Conservation (phyloP, 768 basidiomycete genomes). For the Amanita fuliginea region DNA sequence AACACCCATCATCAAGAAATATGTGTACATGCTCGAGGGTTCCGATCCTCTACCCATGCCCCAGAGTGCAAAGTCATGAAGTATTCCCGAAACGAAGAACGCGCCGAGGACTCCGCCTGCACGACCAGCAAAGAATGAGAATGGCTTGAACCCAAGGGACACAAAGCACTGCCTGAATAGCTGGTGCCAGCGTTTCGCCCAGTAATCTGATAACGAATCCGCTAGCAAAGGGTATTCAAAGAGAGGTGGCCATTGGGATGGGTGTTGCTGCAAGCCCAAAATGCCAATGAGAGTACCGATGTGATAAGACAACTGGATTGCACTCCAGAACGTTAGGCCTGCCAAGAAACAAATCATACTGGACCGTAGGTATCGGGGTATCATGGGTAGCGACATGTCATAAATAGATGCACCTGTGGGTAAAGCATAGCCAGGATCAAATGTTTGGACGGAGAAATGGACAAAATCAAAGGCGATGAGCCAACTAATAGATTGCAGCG, state of each 20-base stretch:
- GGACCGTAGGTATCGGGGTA: constrained; percentile 31
- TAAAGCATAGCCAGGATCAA: constrained; percentile 30
- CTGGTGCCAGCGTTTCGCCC: constrained; percentile 63
- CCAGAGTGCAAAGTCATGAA: constrained; percentile 50
- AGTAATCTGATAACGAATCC: constrained; percentile 51
- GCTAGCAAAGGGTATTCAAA: constrained; percentile 47
- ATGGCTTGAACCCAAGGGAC: constrained; percentile 33
- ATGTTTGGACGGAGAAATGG: constrained; percentile 34
- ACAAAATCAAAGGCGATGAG: constrained; percentile 31
- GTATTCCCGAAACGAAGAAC: constrained; percentile 46
- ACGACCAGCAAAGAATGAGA: constrained; percentile 33
- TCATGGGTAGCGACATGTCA: constrained; percentile 22
- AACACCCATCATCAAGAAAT: constrained; percentile 47
- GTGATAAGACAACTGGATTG: constrained; percentile 33
- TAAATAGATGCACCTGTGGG: constrained; percentile 31
- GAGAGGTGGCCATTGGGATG: constrained; percentile 51
- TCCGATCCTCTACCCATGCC: constrained; percentile 47
- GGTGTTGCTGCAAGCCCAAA: constrained; percentile 34
- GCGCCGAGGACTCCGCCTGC: constrained; percentile 41
- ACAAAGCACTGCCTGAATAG: constrained; percentile 49
- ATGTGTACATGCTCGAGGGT: constrained; percentile 29
- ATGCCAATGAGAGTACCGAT: constrained; percentile 31
- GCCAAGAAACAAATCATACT: constrained; percentile 28
- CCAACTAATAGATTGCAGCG: constrained; percentile 21
- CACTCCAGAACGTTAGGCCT: constrained; percentile 32